Base-by-base conservation (phyloP, 306 rosid species). In the Cucurbita argyrosperma region DNA sequence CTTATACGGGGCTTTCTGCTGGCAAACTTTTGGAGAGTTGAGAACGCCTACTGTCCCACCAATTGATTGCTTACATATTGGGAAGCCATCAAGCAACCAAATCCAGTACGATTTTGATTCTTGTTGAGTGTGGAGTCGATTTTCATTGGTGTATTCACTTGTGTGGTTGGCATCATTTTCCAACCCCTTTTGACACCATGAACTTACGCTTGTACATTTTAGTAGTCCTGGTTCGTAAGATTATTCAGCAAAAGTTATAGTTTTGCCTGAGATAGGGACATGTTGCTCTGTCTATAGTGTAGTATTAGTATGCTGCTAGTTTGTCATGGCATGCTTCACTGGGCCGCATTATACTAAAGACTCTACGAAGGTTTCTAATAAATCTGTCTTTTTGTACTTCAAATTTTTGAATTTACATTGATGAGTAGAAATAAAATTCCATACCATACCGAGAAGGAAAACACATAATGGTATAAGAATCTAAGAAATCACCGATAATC, bases 11-110 rank as follows among this genome's bases (percentile, higher is more conserved):
- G 91, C 99, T 73, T 95, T 88, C 82, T 95, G 99, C 85, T 95
- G 99, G 99, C 79, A 90, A 80, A 77, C 98, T 69, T 94, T 85
- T 14, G 98, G 97, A 67, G 94, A 94, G 77, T 67, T 90, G 73
- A 86, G 80, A 76, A 82, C 97, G 76, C 92, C 97, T 1, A 90
- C 96, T 4, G 69, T 87, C 45, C 98, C 98, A 2, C 98, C 98
- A 63, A 90, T 94, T 54, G 81, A 55, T 51, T 94, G 98, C 75
- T 79, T 94, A 46, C 92, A 86, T 80, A 78, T 89, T 3, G 97
- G 98, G 62, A 94, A 94, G 85, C 98, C 98, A 21, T 26, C 98
- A 0, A 84, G 77, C 73, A 94, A 90, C 75, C 85, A 82, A 40
- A 79, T 94, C 77, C 92, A 94, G 74, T 82, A 87, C 7, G 86